A percentile compares a stretch with the other conserved stretches of the same genome.
phyloP scores from a whole-genome alignment of 495 filamentous ascomycete genomes.

The Physcia stellaris region DNA sequence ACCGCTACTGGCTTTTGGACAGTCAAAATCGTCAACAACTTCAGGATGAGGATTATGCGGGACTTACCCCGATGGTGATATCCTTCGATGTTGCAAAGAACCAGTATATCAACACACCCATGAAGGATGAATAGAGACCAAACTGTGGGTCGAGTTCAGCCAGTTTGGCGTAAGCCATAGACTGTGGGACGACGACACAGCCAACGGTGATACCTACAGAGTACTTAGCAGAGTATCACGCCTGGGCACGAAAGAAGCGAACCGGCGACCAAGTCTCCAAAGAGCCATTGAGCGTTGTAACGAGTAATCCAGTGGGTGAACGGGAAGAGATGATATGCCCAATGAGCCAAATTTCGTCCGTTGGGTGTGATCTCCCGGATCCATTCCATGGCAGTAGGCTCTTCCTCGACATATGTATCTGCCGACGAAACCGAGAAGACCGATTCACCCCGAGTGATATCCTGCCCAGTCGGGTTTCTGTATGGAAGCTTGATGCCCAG shows the following conservation, averaged over 20 bases:
- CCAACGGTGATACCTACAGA: conserved; percentile 76
- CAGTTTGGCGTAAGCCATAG: conserved; percentile 91
- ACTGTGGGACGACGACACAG: conserved; percentile 88
- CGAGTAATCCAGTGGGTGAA: conserved; percentile 75
- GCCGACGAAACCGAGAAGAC: conserved; percentile 60
- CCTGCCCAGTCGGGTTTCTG: conserved; percentile 40
- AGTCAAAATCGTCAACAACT: too few relatives aligned
- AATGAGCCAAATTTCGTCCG: conserved; percentile 35
- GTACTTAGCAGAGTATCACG: too few relatives aligned
- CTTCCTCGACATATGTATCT: conserved; percentile 72
- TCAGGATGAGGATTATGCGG: background rate
- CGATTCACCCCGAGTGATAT: conserved; percentile 60
- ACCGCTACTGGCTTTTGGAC: conserved; percentile 80
- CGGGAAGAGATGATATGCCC: conserved; percentile 63
- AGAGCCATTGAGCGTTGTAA: conserved; percentile 82
- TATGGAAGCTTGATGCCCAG: conserved; percentile 77
- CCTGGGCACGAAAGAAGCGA: too few relatives aligned
- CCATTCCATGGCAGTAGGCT: conserved; percentile 65
- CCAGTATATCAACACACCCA: conserved; percentile 95
- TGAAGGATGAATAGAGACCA: conserved; percentile 93
- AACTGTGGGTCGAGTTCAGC: conserved; percentile 67
- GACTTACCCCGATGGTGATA: conserved; percentile 91
- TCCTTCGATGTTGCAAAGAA: conserved; percentile 98
- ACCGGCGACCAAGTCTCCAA: conserved; percentile 86
- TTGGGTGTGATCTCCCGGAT: conserved; percentile 47